Evolutionary conservation across 768 basidiomycete genomes (phyloP).

Genomic region (Hygrophorus russula): DNA sequence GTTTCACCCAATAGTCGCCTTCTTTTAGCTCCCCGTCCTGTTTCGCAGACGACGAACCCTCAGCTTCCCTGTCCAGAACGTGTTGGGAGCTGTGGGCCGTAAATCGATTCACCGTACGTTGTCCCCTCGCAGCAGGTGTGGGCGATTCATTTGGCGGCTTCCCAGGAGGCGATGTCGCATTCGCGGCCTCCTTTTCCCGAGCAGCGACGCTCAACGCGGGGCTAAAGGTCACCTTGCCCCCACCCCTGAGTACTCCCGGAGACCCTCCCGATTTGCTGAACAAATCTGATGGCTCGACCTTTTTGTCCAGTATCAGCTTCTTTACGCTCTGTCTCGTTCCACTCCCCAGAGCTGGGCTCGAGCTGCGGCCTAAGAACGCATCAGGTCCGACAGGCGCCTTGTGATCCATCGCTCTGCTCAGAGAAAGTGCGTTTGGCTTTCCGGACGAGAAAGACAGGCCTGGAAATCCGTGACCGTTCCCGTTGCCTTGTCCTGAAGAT

Average conservation of each 20-base stretch:
- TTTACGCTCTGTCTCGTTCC: constrained; percentile 77
- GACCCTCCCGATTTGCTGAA: constrained; percentile 41
- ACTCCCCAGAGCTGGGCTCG: constrained; percentile 57
- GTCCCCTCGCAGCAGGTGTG: constrained; percentile 11
- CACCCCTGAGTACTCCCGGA: constrained; percentile 29
- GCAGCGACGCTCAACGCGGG: constrained; percentile 66
- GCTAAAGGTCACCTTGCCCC: constrained; percentile 57
- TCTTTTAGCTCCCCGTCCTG: constrained; percentile 33
- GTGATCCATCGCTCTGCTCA: constrained; percentile 35
- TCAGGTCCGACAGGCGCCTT: constrained; percentile 40
- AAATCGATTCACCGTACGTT: constrained; percentile 24
- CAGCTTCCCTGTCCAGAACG: constrained; percentile 11
- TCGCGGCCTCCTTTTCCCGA: constrained; percentile 54
- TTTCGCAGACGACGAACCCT: constrained; percentile 6
- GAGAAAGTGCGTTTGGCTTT: constrained; percentile 42
- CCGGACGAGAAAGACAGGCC: constrained; percentile 41
- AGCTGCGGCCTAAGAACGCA: constrained; percentile 44
- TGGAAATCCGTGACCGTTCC: constrained; percentile 24
- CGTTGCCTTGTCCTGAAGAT: constrained; percentile 17
- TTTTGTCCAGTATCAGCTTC: constrained; percentile 84
- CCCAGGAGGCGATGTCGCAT: constrained; percentile 25
- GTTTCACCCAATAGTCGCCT: constrained; percentile 89
- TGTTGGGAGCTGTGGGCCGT: constrained; percentile 24
- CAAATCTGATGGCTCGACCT: constrained; percentile 61
- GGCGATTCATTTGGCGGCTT: constrained; percentile 25